Conservation (phyloP, 2,329 filamentous ascomycete genomes). For the Aspergillus sp. region DNA sequence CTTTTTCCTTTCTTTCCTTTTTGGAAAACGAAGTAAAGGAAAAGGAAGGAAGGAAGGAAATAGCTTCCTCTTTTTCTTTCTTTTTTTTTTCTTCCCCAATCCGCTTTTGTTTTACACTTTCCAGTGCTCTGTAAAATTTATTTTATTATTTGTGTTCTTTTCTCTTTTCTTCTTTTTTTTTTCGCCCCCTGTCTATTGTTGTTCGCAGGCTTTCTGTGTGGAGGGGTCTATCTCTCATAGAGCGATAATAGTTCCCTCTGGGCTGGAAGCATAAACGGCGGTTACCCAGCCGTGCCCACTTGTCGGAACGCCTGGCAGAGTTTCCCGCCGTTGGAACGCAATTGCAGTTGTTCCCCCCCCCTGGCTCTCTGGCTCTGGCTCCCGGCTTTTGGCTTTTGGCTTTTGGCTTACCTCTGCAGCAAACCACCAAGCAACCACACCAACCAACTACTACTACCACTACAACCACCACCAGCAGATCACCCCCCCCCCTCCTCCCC, state of each 20-base stretch:
- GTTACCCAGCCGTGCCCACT: constrained; percentile 2
- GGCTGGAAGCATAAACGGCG: constrained; percentile 2
- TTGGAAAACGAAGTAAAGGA: neutral
- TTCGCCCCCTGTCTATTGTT: neutral
- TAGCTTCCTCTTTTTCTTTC: no score
- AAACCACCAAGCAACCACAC: neutral
- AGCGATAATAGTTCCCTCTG: constrained; percentile 1
- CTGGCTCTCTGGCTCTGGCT: constrained; percentile 5
- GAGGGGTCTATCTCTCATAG: constrained; percentile 4
- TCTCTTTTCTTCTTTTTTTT: neutral
- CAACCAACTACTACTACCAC: neutral
- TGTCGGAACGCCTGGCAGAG: neutral
- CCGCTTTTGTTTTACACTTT: neutral
- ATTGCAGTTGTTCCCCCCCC: constrained; percentile 4
- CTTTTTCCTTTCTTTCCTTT: neutral
- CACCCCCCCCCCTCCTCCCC: constrained; percentile 1
- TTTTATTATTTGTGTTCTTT: constrained; percentile 14
- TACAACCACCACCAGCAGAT: constrained; percentile 13
- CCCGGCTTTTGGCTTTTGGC: neutral
- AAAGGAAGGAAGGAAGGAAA: no score
- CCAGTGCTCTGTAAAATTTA: neutral
- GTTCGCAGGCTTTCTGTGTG: neutral
- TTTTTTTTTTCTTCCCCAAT: neutral
- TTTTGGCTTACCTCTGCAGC: neutral
- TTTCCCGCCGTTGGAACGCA: constrained; percentile 13